These are phyloP conservation scores for Puccinia hordei DNA, from an alignment of 1,284 basidiomycete species.

Conservation along the genomic window DNA sequence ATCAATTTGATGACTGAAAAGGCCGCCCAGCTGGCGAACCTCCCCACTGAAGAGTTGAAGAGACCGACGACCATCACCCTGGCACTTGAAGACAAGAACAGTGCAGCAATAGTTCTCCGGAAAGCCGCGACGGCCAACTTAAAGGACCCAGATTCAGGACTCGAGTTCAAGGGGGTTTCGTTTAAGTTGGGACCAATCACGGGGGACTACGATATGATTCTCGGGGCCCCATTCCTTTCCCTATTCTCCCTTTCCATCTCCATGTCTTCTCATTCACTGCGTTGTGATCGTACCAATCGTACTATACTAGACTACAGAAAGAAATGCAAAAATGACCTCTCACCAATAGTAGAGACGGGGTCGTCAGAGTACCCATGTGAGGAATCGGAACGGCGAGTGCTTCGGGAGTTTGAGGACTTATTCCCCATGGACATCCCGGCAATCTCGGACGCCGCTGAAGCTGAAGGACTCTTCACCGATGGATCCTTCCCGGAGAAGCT, in stretches of 20 bases:
- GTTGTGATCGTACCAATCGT: background rate
- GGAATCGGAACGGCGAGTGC: background rate
- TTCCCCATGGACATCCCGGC: too few relatives aligned
- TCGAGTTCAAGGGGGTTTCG: background rate
- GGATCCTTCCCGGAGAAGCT: too few relatives aligned
- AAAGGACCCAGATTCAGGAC: background rate
- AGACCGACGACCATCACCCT: background rate
- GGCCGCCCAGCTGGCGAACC: background rate
- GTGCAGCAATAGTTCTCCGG: background rate
- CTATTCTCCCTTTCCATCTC: constrained; percentile 7
- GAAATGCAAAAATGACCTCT: background rate
- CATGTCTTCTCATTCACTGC: background rate
- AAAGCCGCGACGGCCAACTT: background rate
- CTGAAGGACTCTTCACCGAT: too few relatives aligned
- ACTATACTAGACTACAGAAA: background rate
- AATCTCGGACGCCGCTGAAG: too few relatives aligned
- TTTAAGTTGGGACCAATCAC: constrained; percentile 8
- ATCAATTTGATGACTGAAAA: too few relatives aligned
- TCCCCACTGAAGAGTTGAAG: background rate
- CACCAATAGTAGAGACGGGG: too few relatives aligned
- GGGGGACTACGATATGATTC: constrained; percentile 1
- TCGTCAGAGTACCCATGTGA: constrained; percentile 3
- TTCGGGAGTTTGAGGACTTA: too few relatives aligned
- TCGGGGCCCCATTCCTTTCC: constrained; percentile 6
- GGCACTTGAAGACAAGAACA: background rate